Percentiles rank a stretch among this genome's conserved stretches.
These are phyloP conservation scores for Aquilaria sinensis DNA, from an alignment of 345 rosid species.

Conservation along the genomic window DNA sequence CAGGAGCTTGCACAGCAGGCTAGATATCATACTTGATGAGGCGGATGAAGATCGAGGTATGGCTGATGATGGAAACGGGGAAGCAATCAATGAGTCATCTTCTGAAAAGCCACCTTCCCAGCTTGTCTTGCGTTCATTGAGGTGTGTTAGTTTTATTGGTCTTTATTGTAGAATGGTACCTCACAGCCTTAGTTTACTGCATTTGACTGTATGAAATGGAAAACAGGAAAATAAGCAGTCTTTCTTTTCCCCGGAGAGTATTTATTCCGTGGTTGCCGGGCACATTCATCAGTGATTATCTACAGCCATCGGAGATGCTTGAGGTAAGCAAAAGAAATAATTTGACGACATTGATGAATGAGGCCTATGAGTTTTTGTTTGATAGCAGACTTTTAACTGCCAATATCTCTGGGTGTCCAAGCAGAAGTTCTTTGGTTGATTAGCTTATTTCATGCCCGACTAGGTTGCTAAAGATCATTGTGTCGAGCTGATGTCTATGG, in stretches of 20 bases:
- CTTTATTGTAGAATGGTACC: slow-evolving; percentile 3
- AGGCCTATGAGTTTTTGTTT: no score
- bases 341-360: no score
- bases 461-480: slow-evolving; percentile 86
- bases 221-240: slow-evolving; percentile 54
- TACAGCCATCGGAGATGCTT: slow-evolving; percentile 65
- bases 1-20: slow-evolving; percentile 79
- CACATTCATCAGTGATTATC: slow-evolving; percentile 62
- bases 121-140: slow-evolving; percentile 34
- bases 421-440: neutral
- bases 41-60: slow-evolving; percentile 45
- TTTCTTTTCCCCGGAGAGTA: slow-evolving; percentile 73
- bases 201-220: slow-evolving; percentile 11
- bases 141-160: slow-evolving; percentile 33
- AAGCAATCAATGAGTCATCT: slow-evolving; percentile 20
- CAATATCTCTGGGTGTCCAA: neutral
- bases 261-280: slow-evolving; percentile 75
- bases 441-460: neutral
- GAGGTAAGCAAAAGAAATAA: slow-evolving; percentile 37
- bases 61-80: slow-evolving; percentile 22
- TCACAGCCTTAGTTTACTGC: slow-evolving; percentile 2
- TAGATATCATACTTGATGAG: slow-evolving; percentile 78
- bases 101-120: slow-evolving; percentile 33
- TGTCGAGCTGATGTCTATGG: slow-evolving; percentile 74
- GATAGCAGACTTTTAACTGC: no score